Base-by-base conservation (phyloP, 345 rosid species). In the Heritiera fomes region DNA sequence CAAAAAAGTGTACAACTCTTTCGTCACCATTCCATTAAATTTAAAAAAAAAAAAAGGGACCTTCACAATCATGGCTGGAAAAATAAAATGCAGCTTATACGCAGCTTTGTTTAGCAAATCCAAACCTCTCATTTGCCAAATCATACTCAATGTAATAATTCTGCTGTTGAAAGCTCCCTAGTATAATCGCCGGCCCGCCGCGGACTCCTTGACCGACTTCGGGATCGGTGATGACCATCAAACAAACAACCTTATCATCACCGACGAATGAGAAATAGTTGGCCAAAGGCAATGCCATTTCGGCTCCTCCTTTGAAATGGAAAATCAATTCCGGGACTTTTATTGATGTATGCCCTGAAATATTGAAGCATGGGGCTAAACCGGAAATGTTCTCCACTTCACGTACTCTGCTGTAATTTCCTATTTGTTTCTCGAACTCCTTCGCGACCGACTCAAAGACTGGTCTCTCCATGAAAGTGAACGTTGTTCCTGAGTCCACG, bases 401-500 rank as follows among this genome's bases (percentile, higher is more conserved):
- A 3, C 50, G 53, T 0, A 87, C 92, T 38, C 90, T 46, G 60
- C 83, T 87, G 71, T 76, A 87, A n/a, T 90, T 89, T 15, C 77
- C 78, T 96, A 95, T 86, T 80, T 92, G 92, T 34, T 82, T 70
- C 63, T 83, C 89, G 69, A 95, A 87, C 79, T 85, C 97, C 15
- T 85, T 43, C 0, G 89, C 87, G 8, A 95, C 89, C 4, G 82
- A 70, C 28, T 89, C 90, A 76, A 80, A 90, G 38, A 89, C 80
- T 6, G 90, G 88, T 61, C 84, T 79, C 41, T 92, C 94, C 97
- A 95, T 88, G 92, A 87, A 90, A 9, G 98, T 93, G 80, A 95
- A 88, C 1, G 99, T 95, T 4, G 98, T 78, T 53, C 99, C 99
- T n/a, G 99, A 95, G 82, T 95, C 99, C 46, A 92, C 92, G 17